These are phyloP conservation scores for Juncus inflexus DNA, from an alignment of 176 grass and related monocot genomes.

Conservation along the genomic window DNA sequence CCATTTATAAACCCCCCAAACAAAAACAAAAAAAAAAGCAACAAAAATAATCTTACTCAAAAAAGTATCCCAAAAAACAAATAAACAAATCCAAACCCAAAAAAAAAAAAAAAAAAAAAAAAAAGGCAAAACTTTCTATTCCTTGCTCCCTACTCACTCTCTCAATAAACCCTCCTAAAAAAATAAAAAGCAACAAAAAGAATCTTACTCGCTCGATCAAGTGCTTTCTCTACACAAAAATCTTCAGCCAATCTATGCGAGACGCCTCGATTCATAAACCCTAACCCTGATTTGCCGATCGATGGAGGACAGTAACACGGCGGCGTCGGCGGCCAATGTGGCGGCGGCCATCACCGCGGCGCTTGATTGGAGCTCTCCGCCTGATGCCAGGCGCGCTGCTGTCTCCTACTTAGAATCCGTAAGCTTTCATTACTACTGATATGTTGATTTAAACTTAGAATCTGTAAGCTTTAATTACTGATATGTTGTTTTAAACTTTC, in stretches of 20 bases:
- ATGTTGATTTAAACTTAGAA: constrained; percentile 22
- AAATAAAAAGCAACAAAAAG: too few relatives aligned
- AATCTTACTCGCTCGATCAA: too few relatives aligned
- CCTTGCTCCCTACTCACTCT: too few relatives aligned
- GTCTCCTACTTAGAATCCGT: constrained; percentile 90
- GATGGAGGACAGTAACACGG: constrained; percentile 53
- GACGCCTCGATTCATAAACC: neutral
- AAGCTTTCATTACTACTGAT: constrained; percentile 2
- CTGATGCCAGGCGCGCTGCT: constrained; percentile 62
- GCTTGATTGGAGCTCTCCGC: constrained; percentile 81
- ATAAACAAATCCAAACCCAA: too few relatives aligned
- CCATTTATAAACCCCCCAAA: too few relatives aligned
- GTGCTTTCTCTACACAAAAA: neutral
- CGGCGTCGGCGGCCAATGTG: constrained; percentile 34
- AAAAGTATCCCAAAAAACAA: too few relatives aligned
- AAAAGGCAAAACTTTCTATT: too few relatives aligned
- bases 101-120: too few relatives aligned
- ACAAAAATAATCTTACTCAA: too few relatives aligned
- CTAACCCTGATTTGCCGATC: neutral
- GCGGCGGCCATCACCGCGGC: constrained; percentile 70
- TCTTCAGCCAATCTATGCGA: too few relatives aligned
- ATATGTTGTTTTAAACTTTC: neutral
- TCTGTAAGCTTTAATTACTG: constrained; percentile 6
- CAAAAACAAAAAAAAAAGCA: too few relatives aligned
- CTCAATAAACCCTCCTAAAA: too few relatives aligned